These are phyloP conservation scores for Rhynchospora tenuis DNA, from an alignment of 176 grass and related monocot species.

Conservation along the genomic window DNA sequence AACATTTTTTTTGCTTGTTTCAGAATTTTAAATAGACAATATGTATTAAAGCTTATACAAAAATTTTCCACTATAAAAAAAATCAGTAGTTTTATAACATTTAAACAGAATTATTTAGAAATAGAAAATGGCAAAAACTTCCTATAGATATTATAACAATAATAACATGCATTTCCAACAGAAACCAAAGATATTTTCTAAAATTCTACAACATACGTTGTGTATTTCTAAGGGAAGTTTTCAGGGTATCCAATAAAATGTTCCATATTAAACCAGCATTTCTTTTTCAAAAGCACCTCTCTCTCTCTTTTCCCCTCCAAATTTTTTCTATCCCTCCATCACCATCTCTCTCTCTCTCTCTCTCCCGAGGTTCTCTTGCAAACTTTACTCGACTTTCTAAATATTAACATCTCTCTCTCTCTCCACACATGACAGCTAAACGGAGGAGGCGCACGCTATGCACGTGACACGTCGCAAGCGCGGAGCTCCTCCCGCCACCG, in stretches of 20 bases:
- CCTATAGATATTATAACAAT: background rate
- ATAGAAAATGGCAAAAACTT: background rate
- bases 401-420: background rate
- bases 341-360: background rate
- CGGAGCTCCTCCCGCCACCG: slow-evolving; percentile 18
- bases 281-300: background rate
- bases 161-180: background rate
- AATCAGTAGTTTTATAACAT: background rate
- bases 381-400: background rate
- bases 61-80: background rate
- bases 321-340: background rate
- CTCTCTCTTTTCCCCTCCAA: slow-evolving; percentile 15
- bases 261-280: background rate
- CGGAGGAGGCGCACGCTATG: slow-evolving; percentile 11
- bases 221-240: background rate
- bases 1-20: too few species aligned
- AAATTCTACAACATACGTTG: background rate
- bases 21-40: too few species aligned
- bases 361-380: background rate
- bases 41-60: background rate
- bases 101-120: background rate
- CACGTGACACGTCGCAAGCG: slow-evolving; percentile 17
- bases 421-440: slow-evolving; percentile 20
- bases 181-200: background rate
- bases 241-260: background rate